Evolutionary conservation across 345 rosid species (phyloP).

Genomic region (Erodium maritimum): DNA sequence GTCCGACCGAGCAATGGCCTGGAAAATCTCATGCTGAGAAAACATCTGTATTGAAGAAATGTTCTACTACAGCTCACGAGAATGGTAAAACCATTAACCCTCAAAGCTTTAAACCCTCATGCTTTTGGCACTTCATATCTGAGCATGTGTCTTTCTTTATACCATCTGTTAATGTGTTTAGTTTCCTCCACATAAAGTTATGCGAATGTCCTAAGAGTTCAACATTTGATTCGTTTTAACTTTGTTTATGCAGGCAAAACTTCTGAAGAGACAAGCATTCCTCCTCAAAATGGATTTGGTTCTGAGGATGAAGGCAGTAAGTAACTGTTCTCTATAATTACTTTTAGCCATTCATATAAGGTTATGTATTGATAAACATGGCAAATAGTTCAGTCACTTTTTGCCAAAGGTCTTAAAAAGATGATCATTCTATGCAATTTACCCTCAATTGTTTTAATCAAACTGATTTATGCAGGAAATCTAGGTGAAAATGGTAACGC

Average conservation of each 20-base stretch:
- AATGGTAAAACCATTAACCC: constrained; percentile 43
- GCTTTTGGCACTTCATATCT: no score
- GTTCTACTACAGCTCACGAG: constrained; percentile 22
- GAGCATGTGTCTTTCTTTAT: no score
- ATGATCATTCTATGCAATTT: background rate
- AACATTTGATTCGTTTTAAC: background rate
- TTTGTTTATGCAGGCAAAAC: constrained; percentile 18
- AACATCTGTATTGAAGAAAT: constrained; percentile 32
- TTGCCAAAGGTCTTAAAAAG: no score
- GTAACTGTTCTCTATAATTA: background rate
- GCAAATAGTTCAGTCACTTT: no score
- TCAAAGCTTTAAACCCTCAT: background rate
- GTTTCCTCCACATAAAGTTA: no score
- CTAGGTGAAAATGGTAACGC: constrained; percentile 16
- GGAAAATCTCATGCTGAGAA: constrained; percentile 35
- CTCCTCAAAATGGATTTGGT: constrained; percentile 25
- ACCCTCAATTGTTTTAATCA: background rate
- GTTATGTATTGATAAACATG: no score
- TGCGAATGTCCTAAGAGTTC: no score
- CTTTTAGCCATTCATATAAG: background rate
- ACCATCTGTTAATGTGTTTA: no score
- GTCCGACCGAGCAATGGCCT: constrained; percentile 44
- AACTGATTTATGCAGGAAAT: constrained; percentile 23
- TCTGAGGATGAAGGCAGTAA: constrained; percentile 30
- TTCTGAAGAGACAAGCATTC: background rate